A percentile compares a stretch with the other conserved stretches of the same genome.
Evolutionary conservation across 345 rosid genomes (phyloP).

Genomic region (Eucalyptus sideroxylon): DNA sequence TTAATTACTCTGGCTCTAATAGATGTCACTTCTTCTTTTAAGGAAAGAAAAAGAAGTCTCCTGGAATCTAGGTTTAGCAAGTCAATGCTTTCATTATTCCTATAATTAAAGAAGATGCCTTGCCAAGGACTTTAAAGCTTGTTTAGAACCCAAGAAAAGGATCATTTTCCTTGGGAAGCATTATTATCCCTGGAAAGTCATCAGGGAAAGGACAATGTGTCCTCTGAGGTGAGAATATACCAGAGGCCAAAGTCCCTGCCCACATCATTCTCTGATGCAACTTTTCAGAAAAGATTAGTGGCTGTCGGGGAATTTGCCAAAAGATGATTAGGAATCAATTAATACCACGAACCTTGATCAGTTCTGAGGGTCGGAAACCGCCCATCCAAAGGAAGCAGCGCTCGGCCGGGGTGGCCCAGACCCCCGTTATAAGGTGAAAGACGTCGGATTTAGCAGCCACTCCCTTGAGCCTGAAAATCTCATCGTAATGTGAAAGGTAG

Average conservation of each 20-base stretch:
- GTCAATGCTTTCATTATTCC: neutral
- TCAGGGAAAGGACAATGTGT: neutral
- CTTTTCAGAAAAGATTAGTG: neutral
- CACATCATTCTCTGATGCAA: neutral
- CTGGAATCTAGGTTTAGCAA: neutral
- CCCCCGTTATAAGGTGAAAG: slow-evolving; percentile 79
- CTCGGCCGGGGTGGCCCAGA: slow-evolving; percentile 85
- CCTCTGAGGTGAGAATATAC: neutral
- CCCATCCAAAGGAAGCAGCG: slow-evolving; percentile 99
- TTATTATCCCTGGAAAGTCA: neutral
- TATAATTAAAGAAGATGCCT: neutral
- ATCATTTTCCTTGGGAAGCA: neutral
- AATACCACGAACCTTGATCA: slow-evolving; percentile 53
- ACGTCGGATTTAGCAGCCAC: slow-evolving; percentile 73
- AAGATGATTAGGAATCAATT: neutral
- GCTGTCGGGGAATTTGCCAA: neutral
- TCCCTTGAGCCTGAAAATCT: slow-evolving; percentile 60
- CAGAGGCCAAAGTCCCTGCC: neutral
- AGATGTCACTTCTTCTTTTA: neutral
- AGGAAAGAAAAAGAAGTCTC: neutral
- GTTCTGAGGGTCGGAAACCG: slow-evolving; percentile 90
- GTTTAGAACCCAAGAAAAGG: neutral
- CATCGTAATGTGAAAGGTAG: slow-evolving; percentile 78
- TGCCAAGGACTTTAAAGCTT: neutral
- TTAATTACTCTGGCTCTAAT: neutral